Evolutionary conservation across 2,329 filamentous ascomycete species (phyloP).

Genomic region (Microdochium bolleyi): DNA sequence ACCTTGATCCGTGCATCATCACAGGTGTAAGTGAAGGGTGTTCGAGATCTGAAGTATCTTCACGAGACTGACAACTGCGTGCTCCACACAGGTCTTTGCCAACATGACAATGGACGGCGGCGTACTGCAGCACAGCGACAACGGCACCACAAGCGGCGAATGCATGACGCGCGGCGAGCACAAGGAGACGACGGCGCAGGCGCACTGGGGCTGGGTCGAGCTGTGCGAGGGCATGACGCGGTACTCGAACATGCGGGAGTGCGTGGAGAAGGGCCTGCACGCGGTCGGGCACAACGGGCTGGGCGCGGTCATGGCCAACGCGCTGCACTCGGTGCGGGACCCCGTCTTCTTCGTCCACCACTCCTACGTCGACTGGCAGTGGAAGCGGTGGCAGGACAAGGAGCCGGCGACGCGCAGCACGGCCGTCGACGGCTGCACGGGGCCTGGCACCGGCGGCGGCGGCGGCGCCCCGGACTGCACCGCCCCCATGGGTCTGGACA

Average conservation of each 20-base stretch:
- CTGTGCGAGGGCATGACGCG: conserved; percentile 5
- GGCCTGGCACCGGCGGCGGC: not conserved
- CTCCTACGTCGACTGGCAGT: not conserved
- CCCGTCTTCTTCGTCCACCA: not conserved
- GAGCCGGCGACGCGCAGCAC: not conserved
- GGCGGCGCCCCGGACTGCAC: not conserved
- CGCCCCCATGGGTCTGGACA: conserved; percentile 16
- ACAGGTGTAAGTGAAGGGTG: conserved; percentile 11
- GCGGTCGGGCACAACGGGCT: conserved; percentile 23
- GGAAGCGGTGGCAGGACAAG: not conserved
- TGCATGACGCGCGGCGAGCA: conserved; percentile 17
- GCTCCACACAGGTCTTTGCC: conserved; percentile 11
- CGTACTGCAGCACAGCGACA: not conserved
- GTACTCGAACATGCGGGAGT: conserved; percentile 4
- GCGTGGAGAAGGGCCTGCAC: conserved; percentile 16
- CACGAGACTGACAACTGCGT: too few species aligned
- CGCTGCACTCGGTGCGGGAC: conserved; percentile 18
- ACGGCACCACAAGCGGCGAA: conserved; percentile 15
- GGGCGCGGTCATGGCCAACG: conserved; percentile 21
- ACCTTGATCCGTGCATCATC: conserved; percentile 16
- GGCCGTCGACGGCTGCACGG: not conserved
- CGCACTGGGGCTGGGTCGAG: conserved; percentile 5
- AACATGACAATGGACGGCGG: conserved; percentile 9
- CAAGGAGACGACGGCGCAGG: not conserved
- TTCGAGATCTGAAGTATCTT: not conserved